Base-by-base conservation (phyloP, 768 basidiomycete species). In the Xerocomellus chrysenteron region DNA sequence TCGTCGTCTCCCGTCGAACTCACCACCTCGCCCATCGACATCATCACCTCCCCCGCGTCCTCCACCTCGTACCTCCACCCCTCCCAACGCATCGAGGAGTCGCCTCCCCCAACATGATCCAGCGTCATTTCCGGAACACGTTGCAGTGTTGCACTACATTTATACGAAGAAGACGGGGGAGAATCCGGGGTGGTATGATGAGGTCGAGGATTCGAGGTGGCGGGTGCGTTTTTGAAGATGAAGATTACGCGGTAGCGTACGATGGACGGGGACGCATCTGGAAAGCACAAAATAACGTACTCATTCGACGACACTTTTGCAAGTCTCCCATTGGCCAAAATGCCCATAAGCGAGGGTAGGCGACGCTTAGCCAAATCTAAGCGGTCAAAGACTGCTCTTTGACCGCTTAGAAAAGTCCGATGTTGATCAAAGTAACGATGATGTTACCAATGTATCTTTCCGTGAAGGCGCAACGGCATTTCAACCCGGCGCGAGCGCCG, bases 1-100 rank as follows among this genome's bases (percentile, higher is more conserved):
- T 96, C 65, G 88, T 98, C 59, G 98, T 96, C 73, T 93, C 90
- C 58, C 43, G 94, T 98, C 17, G 96, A 98, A 65, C 82, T 98
- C 19, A 95, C 98, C 72, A 92, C 93, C 1, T 88, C 90, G 7
- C 93, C 90, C 65, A 94, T 98, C 69, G 97, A 99, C 75, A 86
- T 83, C 59, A 92, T 98, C 64, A 82, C 88, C 37, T 89, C 90
- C 1, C 86, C 88, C 17, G 58, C 65, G 0, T 69, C 59, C 0
- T 62, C 67, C 0, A 41, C 65, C 1, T 71, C 70, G 1, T 92
- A 95, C 67, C 84, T 94, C 2, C 93, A 96, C 65, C 91, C 94
- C 0, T 87, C 92, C 0, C 87, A 92, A 62, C 86, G 92, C 26
- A 85, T 98, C 57, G 97, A 98, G 93, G 92, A 10, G 89, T 94